phyloP scores from a whole-genome alignment of 1,284 basidiomycete species.

The Schizophyllum commune region DNA sequence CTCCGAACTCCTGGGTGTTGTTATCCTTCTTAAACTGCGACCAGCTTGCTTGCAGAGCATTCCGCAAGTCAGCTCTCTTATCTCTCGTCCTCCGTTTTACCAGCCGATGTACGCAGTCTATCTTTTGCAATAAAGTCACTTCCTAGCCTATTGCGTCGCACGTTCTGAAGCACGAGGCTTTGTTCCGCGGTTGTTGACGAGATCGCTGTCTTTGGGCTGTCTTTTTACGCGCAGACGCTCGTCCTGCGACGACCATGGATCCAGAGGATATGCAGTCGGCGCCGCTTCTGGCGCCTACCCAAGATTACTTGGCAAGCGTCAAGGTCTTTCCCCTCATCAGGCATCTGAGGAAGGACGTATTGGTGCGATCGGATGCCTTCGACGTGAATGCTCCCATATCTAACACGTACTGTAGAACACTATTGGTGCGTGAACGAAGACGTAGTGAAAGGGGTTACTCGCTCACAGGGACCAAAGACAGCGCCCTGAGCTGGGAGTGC shows the following conservation, averaged over 20 bases:
- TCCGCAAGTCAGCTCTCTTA: too few relatives aligned
- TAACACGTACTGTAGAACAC: slow-evolving; percentile 36
- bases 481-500: slow-evolving; percentile 75
- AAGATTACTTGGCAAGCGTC: slow-evolving; percentile 49
- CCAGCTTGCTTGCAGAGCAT: too few relatives aligned
- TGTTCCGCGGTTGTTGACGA: not conserved
- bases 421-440: slow-evolving; percentile 31
- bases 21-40: too few relatives aligned
- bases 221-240: not conserved
- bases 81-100: too few relatives aligned
- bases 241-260: slow-evolving; percentile 32
- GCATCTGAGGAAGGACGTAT: slow-evolving; percentile 59
- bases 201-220: not conserved
- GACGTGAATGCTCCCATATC: not conserved
- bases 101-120: not conserved
- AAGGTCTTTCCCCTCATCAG: slow-evolving; percentile 73
- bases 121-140: not conserved
- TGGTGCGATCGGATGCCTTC: slow-evolving; percentile 34
- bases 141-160: not conserved
- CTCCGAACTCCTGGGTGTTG: too few relatives aligned
- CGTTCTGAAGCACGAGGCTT: not conserved
- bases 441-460: not conserved
- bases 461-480: slow-evolving; percentile 32
- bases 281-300: slow-evolving; percentile 43
- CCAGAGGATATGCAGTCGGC: slow-evolving; percentile 32